Evolutionary conservation across 768 basidiomycete genomes (phyloP), one percentile per base, ranked within the genome.

Genomic region (Ephemerocybe angulata): DNA sequence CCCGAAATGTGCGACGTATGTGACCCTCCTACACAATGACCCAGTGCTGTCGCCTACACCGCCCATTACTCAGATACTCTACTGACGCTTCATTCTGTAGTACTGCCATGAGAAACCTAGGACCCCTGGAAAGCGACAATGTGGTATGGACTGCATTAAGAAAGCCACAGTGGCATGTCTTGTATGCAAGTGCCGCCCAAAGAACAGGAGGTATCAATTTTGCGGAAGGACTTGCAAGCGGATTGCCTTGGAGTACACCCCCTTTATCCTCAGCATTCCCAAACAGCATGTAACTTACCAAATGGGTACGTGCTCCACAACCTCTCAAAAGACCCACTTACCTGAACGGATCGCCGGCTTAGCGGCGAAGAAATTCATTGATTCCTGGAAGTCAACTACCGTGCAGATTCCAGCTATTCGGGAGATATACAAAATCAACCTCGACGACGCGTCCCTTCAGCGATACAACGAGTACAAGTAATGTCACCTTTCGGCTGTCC

Each of bases 121-220:
- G n/a, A n/a, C n/a, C n/a, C n/a, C n/a, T n/a, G 61, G 62, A 25
- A 52, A 63, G 17, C 59, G 60, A 25, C 67, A 69, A 52, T 69
- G 67, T 30, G 62, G 67, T 21, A 41, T 58, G 13, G 52, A 40
- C 2, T 69, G 67, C 50, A 41, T 47, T 12, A 58, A 64, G 15
- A 63, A 50, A 2, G 67, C 67, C 1, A 67, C 60, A 38, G 1
- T 62, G 2, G 64, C 67, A 0, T 69, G 67, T 46, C 50, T 69
- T 21, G 28, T 66, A 17, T 69, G 67, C 51, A 67, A 65, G 41
- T 61, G 62, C 25, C 61, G 67, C 2, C 67, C 65, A 0, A 67
- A 62, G 49, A 56, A 50, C 25, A 60, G 63, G 40, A 55, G 59
- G 2, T 66, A 67, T 33, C 64, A 64, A 25, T 52, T 64, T 3